Conservation (phyloP, 2,329 filamentous ascomycete genomes). For the Mariannaea elegans region DNA sequence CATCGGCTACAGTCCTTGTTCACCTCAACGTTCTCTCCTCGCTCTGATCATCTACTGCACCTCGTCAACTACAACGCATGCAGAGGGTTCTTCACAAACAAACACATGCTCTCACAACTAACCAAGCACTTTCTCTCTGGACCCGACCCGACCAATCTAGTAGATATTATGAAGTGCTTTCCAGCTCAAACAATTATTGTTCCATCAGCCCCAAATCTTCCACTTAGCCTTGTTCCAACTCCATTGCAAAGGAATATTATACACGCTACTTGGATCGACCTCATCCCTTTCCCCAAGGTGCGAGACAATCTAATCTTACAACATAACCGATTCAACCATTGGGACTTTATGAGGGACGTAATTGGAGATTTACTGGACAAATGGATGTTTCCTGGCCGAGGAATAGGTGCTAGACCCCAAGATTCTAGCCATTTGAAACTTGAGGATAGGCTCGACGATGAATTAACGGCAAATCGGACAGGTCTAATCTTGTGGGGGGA, state of each 20-base stretch:
- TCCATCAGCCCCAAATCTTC: neutral
- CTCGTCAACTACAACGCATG: conserved; percentile 19
- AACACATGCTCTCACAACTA: conserved; percentile 4
- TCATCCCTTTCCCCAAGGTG: conserved; percentile 48
- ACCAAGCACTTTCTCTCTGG: neutral
- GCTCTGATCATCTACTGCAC: conserved; percentile 12
- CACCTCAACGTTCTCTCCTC: neutral
- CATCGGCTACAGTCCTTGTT: neutral
- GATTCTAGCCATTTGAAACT: neutral
- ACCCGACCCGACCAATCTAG: neutral
- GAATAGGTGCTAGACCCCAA: neutral
- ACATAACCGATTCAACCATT: conserved; percentile 49
- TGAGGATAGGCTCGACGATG: neutral
- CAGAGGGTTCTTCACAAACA: conserved; percentile 19
- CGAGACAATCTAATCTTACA: conserved; percentile 51
- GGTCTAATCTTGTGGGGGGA: conserved; percentile 39
- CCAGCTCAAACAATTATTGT: neutral
- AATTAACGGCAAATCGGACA: conserved; percentile 13
- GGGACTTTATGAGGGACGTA: conserved; percentile 35
- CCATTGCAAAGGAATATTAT: conserved; percentile 48
- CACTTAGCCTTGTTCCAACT: conserved; percentile 46
- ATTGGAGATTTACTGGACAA: conserved; percentile 20
- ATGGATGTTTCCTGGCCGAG: neutral
- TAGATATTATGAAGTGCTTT: conserved; percentile 4
- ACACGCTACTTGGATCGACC: conserved; percentile 54